phyloP scores from a whole-genome alignment of 2,329 filamentous ascomycete species.

The Microthyrium microscopicum region DNA sequence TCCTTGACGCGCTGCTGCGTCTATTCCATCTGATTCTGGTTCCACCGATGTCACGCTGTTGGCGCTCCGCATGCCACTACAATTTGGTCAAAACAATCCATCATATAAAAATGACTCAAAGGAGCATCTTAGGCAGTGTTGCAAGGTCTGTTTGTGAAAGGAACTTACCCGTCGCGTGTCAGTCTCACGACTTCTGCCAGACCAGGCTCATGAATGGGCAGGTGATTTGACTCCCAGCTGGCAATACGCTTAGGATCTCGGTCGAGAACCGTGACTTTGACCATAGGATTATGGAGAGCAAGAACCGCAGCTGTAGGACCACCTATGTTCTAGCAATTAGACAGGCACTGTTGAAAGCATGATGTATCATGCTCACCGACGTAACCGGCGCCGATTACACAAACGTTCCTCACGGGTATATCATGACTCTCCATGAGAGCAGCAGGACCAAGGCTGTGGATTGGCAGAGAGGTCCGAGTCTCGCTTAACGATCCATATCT shows the following conservation, averaged over 20 bases:
- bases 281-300: constrained; percentile 52
- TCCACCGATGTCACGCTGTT: too few relatives aligned
- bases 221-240: constrained; percentile 54
- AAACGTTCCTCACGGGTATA: constrained; percentile 39
- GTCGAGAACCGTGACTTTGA: constrained; percentile 57
- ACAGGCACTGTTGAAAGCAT: constrained; percentile 5
- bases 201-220: constrained; percentile 61
- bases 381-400: constrained; percentile 61
- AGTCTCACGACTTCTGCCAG: constrained; percentile 49
- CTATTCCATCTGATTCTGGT: constrained; percentile 10
- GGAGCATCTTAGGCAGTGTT: not conserved
- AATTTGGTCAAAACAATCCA: too few relatives aligned
- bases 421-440: too few relatives aligned
- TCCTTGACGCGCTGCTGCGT: constrained; percentile 29
- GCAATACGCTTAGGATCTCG: constrained; percentile 46
- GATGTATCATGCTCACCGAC: constrained; percentile 37
- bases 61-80: too few relatives aligned
- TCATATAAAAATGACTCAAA: not conserved
- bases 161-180: constrained; percentile 34
- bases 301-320: constrained; percentile 60
- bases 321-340: constrained; percentile 25
- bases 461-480: too few relatives aligned
- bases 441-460: too few relatives aligned
- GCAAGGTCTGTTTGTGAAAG: constrained; percentile 10
- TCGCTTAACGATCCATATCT: too few relatives aligned